These are phyloP conservation scores for Penicillium bovifimosum DNA, from an alignment of 495 filamentous ascomycete genomes.

Conservation along the genomic window DNA sequence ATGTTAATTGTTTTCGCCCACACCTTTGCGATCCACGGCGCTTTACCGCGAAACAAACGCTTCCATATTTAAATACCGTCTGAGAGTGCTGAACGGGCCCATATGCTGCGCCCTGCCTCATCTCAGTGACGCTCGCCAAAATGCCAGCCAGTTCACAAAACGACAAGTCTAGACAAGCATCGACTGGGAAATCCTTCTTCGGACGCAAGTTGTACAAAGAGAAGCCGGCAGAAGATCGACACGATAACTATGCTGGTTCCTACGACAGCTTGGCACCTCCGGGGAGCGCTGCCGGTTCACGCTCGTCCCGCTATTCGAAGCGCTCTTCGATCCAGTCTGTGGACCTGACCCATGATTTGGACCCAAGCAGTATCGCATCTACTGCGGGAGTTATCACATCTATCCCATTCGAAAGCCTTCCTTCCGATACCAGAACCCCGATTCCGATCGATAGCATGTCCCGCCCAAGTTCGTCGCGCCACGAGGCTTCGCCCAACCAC, in stretches of 20 bases:
- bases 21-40: constrained; percentile 16
- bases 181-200: constrained; percentile 83
- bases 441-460: constrained; percentile 73
- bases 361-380: constrained; percentile 56
- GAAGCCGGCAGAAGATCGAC: constrained; percentile 51
- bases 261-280: constrained; percentile 44
- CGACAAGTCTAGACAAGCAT: constrained; percentile 79
- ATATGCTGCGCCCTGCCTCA: constrained; percentile 40
- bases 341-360: constrained; percentile 47
- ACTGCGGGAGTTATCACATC: constrained; percentile 83
- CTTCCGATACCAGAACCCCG: constrained; percentile 60
- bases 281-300: constrained; percentile 57
- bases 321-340: constrained; percentile 70
- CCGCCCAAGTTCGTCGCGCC: constrained; percentile 58
- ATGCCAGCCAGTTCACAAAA: constrained; percentile 56
- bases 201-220: constrained; percentile 72
- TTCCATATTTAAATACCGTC: neutral
- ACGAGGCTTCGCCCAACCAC: constrained; percentile 74
- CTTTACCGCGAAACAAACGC: neutral
- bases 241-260: constrained; percentile 49
- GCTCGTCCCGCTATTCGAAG: constrained; percentile 74
- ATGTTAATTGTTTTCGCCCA: constrained; percentile 18
- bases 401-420: constrained; percentile 80
- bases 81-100: constrained; percentile 16
- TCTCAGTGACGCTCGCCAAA: constrained; percentile 36